These are phyloP conservation scores for Turnera subulata DNA, from an alignment of 345 rosid species.

Conservation along the genomic window DNA sequence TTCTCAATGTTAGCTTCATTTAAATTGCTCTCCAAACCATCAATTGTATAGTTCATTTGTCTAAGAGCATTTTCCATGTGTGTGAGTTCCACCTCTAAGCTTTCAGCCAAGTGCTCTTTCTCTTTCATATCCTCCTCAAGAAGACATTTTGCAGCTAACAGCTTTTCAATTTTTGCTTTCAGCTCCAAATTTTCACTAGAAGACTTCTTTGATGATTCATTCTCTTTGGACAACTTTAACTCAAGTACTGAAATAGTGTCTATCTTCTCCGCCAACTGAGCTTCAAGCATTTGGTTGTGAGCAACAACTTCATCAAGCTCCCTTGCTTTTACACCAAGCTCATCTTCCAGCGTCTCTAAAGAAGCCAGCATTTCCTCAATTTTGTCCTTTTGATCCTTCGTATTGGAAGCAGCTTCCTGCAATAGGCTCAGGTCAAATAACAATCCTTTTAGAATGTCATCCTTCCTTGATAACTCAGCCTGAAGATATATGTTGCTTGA, in stretches of 20 bases:
- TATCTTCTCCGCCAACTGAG: constrained; percentile 61
- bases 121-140: constrained; percentile 53
- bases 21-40: constrained; percentile 44
- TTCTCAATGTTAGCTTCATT: constrained; percentile 51
- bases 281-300: constrained; percentile 47
- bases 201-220: constrained; percentile 28
- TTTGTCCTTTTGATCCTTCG: constrained; percentile 76
- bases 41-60: constrained; percentile 53
- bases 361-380: constrained; percentile 57
- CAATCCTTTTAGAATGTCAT: constrained; percentile 73
- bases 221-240: constrained; percentile 33
- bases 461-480: constrained; percentile 71
- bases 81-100: constrained; percentile 66
- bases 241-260: constrained; percentile 46
- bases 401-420: constrained; percentile 85
- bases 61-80: constrained; percentile 54
- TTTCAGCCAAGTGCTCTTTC: constrained; percentile 44
- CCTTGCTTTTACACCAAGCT: constrained; percentile 50
- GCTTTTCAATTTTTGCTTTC: constrained; percentile 46
- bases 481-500: constrained; percentile 53
- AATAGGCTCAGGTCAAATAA: constrained; percentile 78
- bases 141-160: constrained; percentile 42
- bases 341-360: constrained; percentile 63
- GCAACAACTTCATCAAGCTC: constrained; percentile 57
- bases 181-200: constrained; percentile 48